Evolutionary conservation across 2,329 filamentous ascomycete species (phyloP), one percentile per base, ranked within the genome.

Genomic region (Ambrosiella xylebori): DNA sequence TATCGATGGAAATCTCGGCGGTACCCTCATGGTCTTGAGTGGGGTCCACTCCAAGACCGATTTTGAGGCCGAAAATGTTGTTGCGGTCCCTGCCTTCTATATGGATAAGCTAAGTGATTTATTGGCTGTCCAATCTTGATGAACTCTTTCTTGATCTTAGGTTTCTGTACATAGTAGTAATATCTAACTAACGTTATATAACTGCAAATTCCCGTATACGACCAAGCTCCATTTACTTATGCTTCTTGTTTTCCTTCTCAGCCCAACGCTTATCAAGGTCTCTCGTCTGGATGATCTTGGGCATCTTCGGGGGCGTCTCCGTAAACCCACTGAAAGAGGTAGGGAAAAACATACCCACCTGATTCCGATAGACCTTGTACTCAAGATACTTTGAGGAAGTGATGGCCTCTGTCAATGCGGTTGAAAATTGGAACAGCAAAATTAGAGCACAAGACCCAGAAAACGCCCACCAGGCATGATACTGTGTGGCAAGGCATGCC

Each of bases 1-100:
- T 2, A 79, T 96, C 62, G 85, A 97, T 67, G 91, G 91, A 0
- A 84, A 85, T 63, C 76, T 98, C 36, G 93, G 93, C 15, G 93
- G 93, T 0, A 97, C 93, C 0, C 71, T 98, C 64, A 88, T 85
- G 44, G 93, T 98, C 4, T 73, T 95, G 69, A 96, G 90, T 0
- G 93, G 93, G 13, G 91, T 98, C 13, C 84, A 79, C 65, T 85
- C 85, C 71, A 88, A 91, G 71, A 85, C 85, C 57, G 86, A 96
- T 60, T 88, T 90, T 74, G 76, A 89, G 64, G 82, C 80, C 17
- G 75, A 81, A 58, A 81, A 79, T 37, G 81, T 83, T 7, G 70
- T 78, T 47, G 82, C 86, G 1, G 80, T 88, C 56, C 93, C 93
- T 2, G 78, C 79, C 44, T 93, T 82, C 62, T 97, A 95, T 69